Percentiles rank a stretch among this genome's conserved stretches.
Evolutionary conservation across 1,284 basidiomycete species (phyloP).

Genomic region (Apiotrichum porosum): DNA sequence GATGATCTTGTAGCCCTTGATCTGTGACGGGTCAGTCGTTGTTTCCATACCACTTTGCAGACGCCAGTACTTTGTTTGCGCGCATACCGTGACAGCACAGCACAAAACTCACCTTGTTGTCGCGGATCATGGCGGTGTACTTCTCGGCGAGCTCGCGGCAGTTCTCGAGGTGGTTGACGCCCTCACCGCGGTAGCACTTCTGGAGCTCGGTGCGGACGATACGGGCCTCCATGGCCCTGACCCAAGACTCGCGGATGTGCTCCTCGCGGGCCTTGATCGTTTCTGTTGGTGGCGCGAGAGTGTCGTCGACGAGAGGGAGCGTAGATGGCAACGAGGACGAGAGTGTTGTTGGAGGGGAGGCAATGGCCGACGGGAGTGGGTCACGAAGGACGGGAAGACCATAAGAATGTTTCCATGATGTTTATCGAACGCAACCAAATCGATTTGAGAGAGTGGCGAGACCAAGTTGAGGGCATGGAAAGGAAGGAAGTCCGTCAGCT

Average conservation of each 20-base stretch:
- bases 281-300: constrained; percentile 33
- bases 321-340: too few relatives aligned
- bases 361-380: too few relatives aligned
- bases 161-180: constrained; percentile 83
- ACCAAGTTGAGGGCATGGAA: too few relatives aligned
- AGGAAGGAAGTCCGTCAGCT: too few relatives aligned
- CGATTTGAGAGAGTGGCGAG: too few relatives aligned
- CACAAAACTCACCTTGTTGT: constrained; percentile 68
- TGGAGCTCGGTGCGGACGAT: constrained; percentile 84
- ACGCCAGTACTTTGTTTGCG: too few relatives aligned
- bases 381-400: background rate
- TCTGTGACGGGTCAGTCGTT: constrained; percentile 42
- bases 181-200: constrained; percentile 87
- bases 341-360: background rate
- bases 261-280: constrained; percentile 61
- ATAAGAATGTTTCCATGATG: too few relatives aligned
- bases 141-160: constrained; percentile 83
- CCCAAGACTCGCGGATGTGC: constrained; percentile 85
- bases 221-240: constrained; percentile 87
- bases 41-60: too few relatives aligned
- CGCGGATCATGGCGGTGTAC: constrained; percentile 74
- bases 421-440: too few relatives aligned
- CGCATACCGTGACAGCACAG: background rate
- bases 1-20: constrained; percentile 57
- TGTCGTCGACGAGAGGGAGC: background rate